These are phyloP conservation scores for Calvatia gigantea DNA, from an alignment of 768 basidiomycete genomes.

Conservation along the genomic window DNA sequence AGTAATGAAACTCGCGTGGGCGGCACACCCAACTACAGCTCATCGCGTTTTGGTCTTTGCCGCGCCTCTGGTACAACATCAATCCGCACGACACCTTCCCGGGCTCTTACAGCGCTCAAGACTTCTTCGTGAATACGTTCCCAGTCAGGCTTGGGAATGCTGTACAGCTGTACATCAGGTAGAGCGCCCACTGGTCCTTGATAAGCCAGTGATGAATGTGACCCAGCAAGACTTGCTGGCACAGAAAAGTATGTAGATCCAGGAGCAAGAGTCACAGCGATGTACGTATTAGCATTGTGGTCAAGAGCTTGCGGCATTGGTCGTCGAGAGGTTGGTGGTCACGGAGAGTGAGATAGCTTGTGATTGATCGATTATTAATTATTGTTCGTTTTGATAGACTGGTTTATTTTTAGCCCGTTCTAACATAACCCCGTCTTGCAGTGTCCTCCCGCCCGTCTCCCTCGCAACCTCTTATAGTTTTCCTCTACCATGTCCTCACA, in stretches of 20 bases:
- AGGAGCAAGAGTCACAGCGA: constrained; percentile 38
- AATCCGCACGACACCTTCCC: constrained; percentile 5
- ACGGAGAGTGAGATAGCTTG: not conserved
- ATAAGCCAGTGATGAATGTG: constrained; percentile 32
- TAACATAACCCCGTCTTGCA: no score
- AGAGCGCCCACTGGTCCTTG: constrained; percentile 40
- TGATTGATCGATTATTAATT: not conserved
- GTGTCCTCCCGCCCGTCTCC: no score
- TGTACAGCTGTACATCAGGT: constrained; percentile 41
- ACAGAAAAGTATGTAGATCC: constrained; percentile 27
- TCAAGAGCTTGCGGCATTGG: constrained; percentile 27
- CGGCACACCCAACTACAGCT: not conserved
- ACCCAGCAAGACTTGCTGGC: constrained; percentile 27
- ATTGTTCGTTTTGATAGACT: no score
- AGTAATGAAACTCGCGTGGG: not conserved
- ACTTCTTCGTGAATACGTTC: constrained; percentile 13
- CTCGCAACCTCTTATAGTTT: no score
- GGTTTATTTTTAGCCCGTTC: no score
- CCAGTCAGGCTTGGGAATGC: constrained; percentile 39
- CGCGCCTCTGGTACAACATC: constrained; percentile 3
- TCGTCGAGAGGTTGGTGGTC: not conserved
- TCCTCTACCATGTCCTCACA: not conserved
- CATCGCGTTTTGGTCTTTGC: constrained; percentile 8
- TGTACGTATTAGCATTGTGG: constrained; percentile 36
- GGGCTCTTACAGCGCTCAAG: not conserved